Base-by-base conservation (phyloP, 108 stramenopile genomes). In the Aureococcus anophagefferens region DNA sequence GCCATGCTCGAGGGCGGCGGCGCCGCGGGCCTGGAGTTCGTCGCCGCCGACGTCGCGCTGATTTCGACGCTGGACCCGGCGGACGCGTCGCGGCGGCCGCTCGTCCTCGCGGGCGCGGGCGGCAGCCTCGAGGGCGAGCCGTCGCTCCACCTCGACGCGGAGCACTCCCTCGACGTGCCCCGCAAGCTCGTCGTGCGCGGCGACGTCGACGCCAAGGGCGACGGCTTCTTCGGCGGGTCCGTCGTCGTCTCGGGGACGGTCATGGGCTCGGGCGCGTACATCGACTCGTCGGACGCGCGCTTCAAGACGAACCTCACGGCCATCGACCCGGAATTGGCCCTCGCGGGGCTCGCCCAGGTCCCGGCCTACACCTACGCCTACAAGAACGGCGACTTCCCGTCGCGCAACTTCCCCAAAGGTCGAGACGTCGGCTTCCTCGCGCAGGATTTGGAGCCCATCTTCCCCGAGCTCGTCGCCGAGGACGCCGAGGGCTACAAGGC, bases 191-290 rank as follows among this genome's bases (percentile, higher is more conserved):
- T 5, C 67, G 67, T 68, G 14, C 5, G 15, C 33, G 30, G 28
- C 44, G 81, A 68, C 32, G 35, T 82, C 34, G 78, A 77, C 64
- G 77, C 85, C 29, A 31, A 72, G 44, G 80, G 84, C 37, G 81
- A 88, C 31, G 67, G 74, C 30, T 77, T 76, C 75, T 17, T 88
- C 31, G 84, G 78, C 30, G 83, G 85, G n/a, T 40, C 72, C 3
- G 66, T 88, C 51, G 79, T 72, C 15, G 85, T 88, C 16, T 69
- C 69, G 51, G 87, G 87, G 0, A 74, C 73, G 44, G 87, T 88
- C 21, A 73, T 86, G n/a, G 87, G 85, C 21, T 74, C 78, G 18
- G 87, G 87, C 28, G 84, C 87, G 4, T 88, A 88, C 69, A 70
- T 86, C 29, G 87, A 88, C 63, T 67, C 82, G 11, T 80, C 79